Evolutionary conservation across 129 eudicot genomes (phyloP), one percentile per base, ranked within the genome.

Genomic region (Flaveria ramosissima): DNA sequence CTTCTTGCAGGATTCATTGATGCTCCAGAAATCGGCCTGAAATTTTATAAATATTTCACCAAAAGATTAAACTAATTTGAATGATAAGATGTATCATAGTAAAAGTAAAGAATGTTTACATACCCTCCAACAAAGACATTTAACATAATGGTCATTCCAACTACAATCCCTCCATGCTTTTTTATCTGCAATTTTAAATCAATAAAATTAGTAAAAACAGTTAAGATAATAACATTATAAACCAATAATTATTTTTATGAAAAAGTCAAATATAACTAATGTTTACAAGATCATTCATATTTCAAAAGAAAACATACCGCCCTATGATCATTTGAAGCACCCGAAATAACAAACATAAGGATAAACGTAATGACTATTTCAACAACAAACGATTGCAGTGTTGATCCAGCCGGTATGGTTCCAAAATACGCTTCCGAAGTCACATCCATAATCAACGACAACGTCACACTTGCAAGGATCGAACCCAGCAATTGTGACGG

Each of bases 1-100:
- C 97, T 93, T 75, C 98, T 83, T 16, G 97, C 98, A 9, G 98
- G 98, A 77, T 93, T 93, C 98, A 93, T 88, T 4, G 98, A 93
- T 65, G 96, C 98, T 77, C 97, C 98, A 12, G 97, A 90, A 74
- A 90, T 84, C 2, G 95, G 88, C 86, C 98, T 93, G 81, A 75
- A 71, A 2, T 9, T 45, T 71, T 45, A 12, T 15, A 36, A 14
- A 36, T 12, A 11, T 19, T 30, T 63, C 20, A 13, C n/a, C 20
- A 48, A 75, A 75, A 59, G 9, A 7, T 24, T 45, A 27, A 16
- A 30, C 36, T 30, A 30, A 30, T 30, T 30, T 30, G 36, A 30
- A 30, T 30, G 4, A 30, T 30, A 3, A 30, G 5, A 0, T 30
- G 0, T 30, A 3, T 3, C 36, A 30, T 30, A 30, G 36, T 30